Evolutionary conservation across 345 rosid species (phyloP).

Genomic region (Raphanus raphanistrum): DNA sequence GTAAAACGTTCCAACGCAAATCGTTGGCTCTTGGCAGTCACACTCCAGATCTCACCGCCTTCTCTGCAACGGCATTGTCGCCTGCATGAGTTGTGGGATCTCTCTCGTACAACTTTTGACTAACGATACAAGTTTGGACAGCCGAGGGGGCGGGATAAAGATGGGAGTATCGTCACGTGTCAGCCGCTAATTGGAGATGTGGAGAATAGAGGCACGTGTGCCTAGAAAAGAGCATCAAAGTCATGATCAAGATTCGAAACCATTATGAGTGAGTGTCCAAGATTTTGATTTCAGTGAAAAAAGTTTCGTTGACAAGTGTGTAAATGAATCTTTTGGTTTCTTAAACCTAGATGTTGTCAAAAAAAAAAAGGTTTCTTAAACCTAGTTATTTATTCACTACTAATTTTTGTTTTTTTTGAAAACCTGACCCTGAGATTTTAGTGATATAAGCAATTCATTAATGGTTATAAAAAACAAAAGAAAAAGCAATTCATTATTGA

Average conservation of each 20-base stretch:
- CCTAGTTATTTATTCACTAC: neutral
- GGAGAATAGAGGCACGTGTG: neutral
- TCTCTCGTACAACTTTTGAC: neutral
- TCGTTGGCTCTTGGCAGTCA: neutral
- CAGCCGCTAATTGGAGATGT: neutral
- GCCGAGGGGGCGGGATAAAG: neutral
- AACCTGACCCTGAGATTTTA: too few species aligned
- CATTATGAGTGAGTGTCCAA: neutral
- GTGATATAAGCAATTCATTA: too few species aligned
- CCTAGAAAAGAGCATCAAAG: neutral
- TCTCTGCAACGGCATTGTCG: neutral
- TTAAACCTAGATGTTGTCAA: neutral
- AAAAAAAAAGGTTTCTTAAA: neutral
- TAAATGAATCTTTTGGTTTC: neutral
- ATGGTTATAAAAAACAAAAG: too few species aligned
- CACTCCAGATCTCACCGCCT: neutral
- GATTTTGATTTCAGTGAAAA: neutral
- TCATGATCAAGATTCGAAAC: neutral
- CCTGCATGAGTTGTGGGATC: neutral
- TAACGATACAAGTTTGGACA: neutral
- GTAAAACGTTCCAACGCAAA: constrained; percentile 15
- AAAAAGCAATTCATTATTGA: too few species aligned
- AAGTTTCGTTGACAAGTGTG: neutral
- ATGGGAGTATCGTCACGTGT: neutral
- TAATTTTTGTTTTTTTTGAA: neutral